Evolutionary conservation across 1,284 basidiomycete species (phyloP).

Genomic region (Ustilago trichophora): DNA sequence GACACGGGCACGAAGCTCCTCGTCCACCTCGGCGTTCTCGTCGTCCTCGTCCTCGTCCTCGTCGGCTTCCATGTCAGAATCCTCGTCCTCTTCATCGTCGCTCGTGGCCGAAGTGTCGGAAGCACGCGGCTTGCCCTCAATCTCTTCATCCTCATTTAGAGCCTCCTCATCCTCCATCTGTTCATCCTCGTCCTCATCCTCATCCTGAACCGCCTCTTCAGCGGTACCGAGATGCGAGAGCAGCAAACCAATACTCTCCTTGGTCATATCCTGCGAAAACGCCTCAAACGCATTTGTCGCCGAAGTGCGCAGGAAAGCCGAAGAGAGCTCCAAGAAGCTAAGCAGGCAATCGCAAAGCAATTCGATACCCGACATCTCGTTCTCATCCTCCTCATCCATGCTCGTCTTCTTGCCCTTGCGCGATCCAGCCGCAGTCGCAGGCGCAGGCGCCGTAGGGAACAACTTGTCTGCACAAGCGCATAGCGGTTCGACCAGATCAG

Average conservation of each 20-base stretch:
- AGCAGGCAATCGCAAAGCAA: conserved; percentile 87
- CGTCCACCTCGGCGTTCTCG: conserved; percentile 72
- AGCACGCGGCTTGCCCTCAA: conserved; percentile 47
- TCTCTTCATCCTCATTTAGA: conserved; percentile 61
- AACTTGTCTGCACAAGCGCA: conserved; percentile 60
- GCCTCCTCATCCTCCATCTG: conserved; percentile 35
- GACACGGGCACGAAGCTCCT: conserved; percentile 75
- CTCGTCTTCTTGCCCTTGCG: conserved; percentile 59
- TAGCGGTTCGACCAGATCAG: conserved; percentile 55
- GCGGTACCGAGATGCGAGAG: conserved; percentile 67
- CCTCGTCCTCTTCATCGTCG: conserved; percentile 69
- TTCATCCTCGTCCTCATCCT: conserved; percentile 31
- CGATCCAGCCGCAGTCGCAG: conserved; percentile 3
- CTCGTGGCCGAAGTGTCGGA: conserved; percentile 50
- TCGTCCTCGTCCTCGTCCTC: conserved; percentile 69
- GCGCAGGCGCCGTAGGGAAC: conserved; percentile 37
- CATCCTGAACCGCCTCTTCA: conserved; percentile 17
- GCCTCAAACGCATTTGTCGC: conserved; percentile 84
- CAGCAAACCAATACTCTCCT: conserved; percentile 82
- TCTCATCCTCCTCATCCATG: conserved; percentile 67
- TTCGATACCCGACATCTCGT: conserved; percentile 76
- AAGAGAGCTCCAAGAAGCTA: conserved; percentile 85
- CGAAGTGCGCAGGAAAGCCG: conserved; percentile 80
- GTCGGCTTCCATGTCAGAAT: conserved; percentile 68
- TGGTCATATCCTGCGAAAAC: conserved; percentile 76